Evolutionary conservation across 1,139 yeast species (phyloP).

Genomic region (Geotrichum europaeum): DNA sequence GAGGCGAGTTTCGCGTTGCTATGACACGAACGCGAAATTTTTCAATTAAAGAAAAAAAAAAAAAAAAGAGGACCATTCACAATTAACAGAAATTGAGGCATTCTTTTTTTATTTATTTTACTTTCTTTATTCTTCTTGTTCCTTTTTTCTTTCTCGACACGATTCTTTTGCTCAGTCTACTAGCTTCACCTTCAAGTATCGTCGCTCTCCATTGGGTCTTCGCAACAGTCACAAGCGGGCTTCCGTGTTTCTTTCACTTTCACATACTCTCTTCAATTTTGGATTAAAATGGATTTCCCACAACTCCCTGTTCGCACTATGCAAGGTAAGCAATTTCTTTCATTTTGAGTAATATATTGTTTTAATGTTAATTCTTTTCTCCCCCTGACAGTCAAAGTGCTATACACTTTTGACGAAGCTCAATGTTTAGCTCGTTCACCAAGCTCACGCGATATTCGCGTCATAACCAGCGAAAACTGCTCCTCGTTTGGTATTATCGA

Average conservation of each 20-base stretch:
- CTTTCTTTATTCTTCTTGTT: not conserved
- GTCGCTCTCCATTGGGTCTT: not conserved
- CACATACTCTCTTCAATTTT: not conserved
- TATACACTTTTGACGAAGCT: conserved; percentile 34
- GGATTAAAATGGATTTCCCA: conserved; percentile 7
- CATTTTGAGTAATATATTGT: not conserved
- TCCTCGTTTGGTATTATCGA: conserved; percentile 32
- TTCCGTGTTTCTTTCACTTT: not conserved
- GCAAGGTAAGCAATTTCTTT: conserved; percentile 19
- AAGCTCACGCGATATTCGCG: conserved; percentile 25
- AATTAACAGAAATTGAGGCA: not conserved
- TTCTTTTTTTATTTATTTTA: not conserved
- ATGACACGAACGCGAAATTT: conserved; percentile 1
- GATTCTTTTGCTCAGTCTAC: not conserved
- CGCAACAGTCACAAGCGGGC: not conserved
- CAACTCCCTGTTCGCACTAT: conserved; percentile 21
- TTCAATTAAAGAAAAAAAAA: not conserved
- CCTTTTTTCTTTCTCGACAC: not conserved
- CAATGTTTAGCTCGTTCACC: conserved; percentile 33
- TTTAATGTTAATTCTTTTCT: not conserved
- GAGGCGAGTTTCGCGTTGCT: conserved; percentile 6
- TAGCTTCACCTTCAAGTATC: not conserved
- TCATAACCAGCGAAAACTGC: conserved; percentile 25
- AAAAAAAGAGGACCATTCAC: not conserved
- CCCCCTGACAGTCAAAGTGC: conserved; percentile 29